A percentile compares a stretch with the other conserved stretches of the same genome.
These are phyloP conservation scores for Naganishia randhawae DNA, from an alignment of 768 basidiomycete genomes.

Conservation along the genomic window DNA sequence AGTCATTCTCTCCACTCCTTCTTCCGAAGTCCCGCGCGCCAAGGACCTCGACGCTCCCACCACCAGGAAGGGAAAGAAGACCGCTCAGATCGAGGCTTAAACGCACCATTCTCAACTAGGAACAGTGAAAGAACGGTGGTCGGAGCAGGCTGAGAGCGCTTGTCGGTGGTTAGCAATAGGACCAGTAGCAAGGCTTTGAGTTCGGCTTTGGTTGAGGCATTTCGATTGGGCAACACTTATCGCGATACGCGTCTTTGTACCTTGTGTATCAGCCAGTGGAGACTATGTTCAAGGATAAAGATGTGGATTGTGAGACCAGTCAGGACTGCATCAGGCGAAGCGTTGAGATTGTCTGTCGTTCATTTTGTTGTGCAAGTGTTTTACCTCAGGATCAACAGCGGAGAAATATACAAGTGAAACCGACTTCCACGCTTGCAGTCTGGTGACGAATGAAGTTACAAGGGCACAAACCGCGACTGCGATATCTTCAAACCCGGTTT, in stretches of 20 bases:
- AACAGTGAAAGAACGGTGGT: slow-evolving; percentile 6
- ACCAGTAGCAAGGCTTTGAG: slow-evolving; percentile 7
- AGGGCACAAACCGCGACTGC: too few relatives aligned
- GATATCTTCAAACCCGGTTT: too few relatives aligned
- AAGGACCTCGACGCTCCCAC: slow-evolving; percentile 66
- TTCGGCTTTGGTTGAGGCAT: slow-evolving; percentile 16
- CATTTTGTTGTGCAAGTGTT: too few relatives aligned
- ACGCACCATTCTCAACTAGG: slow-evolving; percentile 10
- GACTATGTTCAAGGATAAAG: slow-evolving; percentile 15
- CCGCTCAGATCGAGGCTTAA: slow-evolving; percentile 50
- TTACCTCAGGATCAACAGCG: too few relatives aligned
- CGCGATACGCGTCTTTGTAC: slow-evolving; percentile 18
- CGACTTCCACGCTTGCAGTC: too few relatives aligned
- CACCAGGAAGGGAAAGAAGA: slow-evolving; percentile 46
- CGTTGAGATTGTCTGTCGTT: too few relatives aligned
- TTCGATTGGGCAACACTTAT: slow-evolving; percentile 2
- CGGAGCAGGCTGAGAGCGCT: slow-evolving; percentile 10
- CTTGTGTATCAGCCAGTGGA: slow-evolving; percentile 9
- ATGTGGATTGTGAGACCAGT: slow-evolving; percentile 9
- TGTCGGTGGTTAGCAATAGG: slow-evolving; percentile 6
- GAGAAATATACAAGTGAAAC: too few relatives aligned
- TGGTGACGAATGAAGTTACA: too few relatives aligned
- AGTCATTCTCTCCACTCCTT: slow-evolving; percentile 70
- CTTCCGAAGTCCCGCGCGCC: slow-evolving; percentile 82
- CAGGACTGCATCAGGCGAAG: too few relatives aligned